These are phyloP conservation scores for Saccharomycodes ludwigii DNA, from an alignment of 805 yeast genomes.

Conservation along the genomic window DNA sequence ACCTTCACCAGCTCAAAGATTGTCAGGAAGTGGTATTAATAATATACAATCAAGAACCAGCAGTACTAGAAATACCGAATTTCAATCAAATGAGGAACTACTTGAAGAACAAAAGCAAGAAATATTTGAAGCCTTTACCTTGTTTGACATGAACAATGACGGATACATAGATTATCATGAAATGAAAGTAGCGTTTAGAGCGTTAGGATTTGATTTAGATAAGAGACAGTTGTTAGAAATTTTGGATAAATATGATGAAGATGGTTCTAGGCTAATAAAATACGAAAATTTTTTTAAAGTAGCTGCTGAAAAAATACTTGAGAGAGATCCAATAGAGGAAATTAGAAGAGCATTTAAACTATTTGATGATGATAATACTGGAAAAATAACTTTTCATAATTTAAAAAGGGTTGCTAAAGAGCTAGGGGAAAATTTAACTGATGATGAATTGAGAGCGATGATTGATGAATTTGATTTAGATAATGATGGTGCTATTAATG, in stretches of 20 bases:
- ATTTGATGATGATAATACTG: constrained; percentile 81
- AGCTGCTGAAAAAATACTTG: constrained; percentile 72
- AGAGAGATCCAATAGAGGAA: constrained; percentile 89
- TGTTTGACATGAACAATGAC: constrained; percentile 88
- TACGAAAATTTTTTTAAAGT: constrained; percentile 65
- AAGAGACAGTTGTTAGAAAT: constrained; percentile 65
- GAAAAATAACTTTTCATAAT: constrained; percentile 71
- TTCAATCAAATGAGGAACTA: constrained; percentile 56
- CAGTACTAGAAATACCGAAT: too few species aligned
- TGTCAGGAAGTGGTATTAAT: too few species aligned
- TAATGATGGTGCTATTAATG: constrained; percentile 89
- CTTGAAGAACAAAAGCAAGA: constrained; percentile 84
- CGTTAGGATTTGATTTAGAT: constrained; percentile 78
- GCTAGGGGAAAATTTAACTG: constrained; percentile 81
- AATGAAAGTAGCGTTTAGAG: constrained; percentile 84
- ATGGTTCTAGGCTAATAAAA: constrained; percentile 56
- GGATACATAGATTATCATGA: constrained; percentile 89
- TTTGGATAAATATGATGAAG: constrained; percentile 71
- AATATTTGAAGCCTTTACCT: constrained; percentile 79
- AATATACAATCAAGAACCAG: too few species aligned
- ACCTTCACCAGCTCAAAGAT: too few species aligned
- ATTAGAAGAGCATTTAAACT: constrained; percentile 78
- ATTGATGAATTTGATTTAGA: constrained; percentile 94
- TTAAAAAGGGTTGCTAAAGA: constrained; percentile 85
- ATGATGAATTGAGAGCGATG: constrained; percentile 91